Evolutionary conservation across 306 rosid genomes (phyloP).

Genomic region (Boehmeria nivea): DNA sequence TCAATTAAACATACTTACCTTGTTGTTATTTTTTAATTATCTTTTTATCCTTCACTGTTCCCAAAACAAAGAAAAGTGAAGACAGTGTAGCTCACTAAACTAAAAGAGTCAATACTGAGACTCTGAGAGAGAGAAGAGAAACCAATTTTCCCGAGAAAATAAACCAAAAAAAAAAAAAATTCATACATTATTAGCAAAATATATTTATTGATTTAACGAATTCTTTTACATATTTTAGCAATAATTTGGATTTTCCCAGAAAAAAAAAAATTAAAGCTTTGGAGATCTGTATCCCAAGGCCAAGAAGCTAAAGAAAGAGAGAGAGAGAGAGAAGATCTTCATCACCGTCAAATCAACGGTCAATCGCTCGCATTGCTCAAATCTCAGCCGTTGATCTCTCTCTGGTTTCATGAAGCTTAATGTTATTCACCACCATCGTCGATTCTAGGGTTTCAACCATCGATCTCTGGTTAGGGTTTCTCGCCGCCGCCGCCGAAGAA

Average conservation of each 20-base stretch:
- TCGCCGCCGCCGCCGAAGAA: conserved; percentile 17
- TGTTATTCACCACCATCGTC: conserved; percentile 8
- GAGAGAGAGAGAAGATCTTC: neutral
- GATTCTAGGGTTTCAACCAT: conserved; percentile 38
- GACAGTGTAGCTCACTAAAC: no score
- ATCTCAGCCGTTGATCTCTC: conserved; percentile 50
- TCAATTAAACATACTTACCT: no score
- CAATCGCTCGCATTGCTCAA: conserved; percentile 25
- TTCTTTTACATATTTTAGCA: no score
- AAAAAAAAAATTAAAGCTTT: neutral
- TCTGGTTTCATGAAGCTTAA: conserved; percentile 37
- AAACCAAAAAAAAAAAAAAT: no score
- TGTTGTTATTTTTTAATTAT: no score
- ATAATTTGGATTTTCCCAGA: no score
- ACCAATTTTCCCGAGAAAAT: no score
- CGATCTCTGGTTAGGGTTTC: conserved; percentile 11
- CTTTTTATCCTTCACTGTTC: no score
- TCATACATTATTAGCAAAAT: no score
- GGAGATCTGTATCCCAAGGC: conserved; percentile 9
- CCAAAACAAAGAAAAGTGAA: no score
- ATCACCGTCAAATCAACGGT: conserved; percentile 32
- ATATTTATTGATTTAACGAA: no score
- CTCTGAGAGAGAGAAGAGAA: neutral
- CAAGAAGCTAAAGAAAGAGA: neutral
- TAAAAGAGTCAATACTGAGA: no score